Evolutionary conservation across 495 filamentous ascomycete species (phyloP).

Genomic region (Penicillium pulvis): DNA sequence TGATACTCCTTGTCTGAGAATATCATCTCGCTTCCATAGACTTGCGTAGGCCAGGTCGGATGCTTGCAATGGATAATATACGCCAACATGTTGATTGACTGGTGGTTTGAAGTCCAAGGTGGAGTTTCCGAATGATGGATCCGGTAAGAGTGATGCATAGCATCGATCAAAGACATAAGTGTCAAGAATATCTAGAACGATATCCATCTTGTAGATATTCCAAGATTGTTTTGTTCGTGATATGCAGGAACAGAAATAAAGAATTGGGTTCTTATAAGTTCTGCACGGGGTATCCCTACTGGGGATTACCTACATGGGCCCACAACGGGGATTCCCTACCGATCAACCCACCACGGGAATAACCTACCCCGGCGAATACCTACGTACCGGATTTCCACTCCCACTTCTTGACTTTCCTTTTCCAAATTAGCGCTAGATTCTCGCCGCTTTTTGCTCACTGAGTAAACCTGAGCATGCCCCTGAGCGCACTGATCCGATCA

Average conservation of each 20-base stretch:
- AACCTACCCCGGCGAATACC: neutral
- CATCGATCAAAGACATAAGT: slow-evolving; percentile 68
- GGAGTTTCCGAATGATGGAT: slow-evolving; percentile 28
- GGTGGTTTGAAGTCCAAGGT: slow-evolving; percentile 4
- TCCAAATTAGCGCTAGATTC: too few relatives aligned
- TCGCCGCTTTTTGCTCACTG: too few relatives aligned
- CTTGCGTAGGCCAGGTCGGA: slow-evolving; percentile 68
- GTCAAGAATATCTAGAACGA: slow-evolving; percentile 73
- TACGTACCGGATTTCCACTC: neutral
- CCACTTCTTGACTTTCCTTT: too few relatives aligned
- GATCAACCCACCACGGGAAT: neutral
- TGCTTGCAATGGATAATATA: slow-evolving; percentile 61
- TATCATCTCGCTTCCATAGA: slow-evolving; percentile 64
- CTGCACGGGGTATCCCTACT: neutral
- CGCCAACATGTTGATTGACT: slow-evolving; percentile 43
- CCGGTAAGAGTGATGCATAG: slow-evolving; percentile 65
- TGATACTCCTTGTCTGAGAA: slow-evolving; percentile 63
- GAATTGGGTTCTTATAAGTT: slow-evolving; percentile 6
- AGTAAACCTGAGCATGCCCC: too few relatives aligned
- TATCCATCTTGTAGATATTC: slow-evolving; percentile 62
- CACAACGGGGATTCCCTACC: slow-evolving; percentile 10
- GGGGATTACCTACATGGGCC: slow-evolving; percentile 16
- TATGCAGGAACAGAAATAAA: neutral
- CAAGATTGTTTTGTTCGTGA: neutral
- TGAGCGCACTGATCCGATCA: too few relatives aligned